Base-by-base conservation (phyloP, 495 filamentous ascomycete species). In the Astrocystis sublimbata region DNA sequence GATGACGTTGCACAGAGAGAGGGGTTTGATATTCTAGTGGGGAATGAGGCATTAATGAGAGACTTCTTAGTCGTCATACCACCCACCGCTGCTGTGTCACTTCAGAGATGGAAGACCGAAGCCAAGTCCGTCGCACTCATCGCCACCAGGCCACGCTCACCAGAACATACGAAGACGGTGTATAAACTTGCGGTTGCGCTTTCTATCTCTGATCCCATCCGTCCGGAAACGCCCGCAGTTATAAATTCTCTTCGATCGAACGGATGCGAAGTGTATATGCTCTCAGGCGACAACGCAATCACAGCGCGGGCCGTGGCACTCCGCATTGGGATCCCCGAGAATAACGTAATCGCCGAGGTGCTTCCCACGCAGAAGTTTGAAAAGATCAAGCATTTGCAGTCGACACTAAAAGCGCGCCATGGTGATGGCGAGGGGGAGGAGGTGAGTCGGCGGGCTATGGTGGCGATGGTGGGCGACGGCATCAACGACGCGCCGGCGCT, bases 401-500 rank as follows among this genome's bases (percentile, higher is more conserved):
- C 83, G 53, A 73, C 86, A 61, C 65, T 79, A 70, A 77, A 76
- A 56, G 73, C 65, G n/a, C 71, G 72, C 49, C 67, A 41, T 6
- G 17, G 45, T 9, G 35, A 41, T 7, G n/a, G 31, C 6, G 35
- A 77, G 13, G n/a, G 35, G 13, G 56, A 78, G 31, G 58, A 76
- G 9, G 52, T 68, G 1, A 67, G 65, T 1, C 69, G 71, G 9
- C 79, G 76, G 9, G 73, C 78, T 4, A 73, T 73, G 30, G 68
- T 82, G 2, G 78, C 78, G 62, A 82, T 82, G 79, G 78, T 93
- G 2, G 92, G 92, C 21, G 92, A 97, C 68, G 92, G 92, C 56
- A 89, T 96, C 72, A 97, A 97, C 72, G 92, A 96, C 71, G 85
- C 89, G 3, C 91, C 92, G 2, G 92, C 92, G 13, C 83, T 96